phyloP scores from a whole-genome alignment of 2,329 filamentous ascomycete genomes.

The Colletotrichum tabaci region DNA sequence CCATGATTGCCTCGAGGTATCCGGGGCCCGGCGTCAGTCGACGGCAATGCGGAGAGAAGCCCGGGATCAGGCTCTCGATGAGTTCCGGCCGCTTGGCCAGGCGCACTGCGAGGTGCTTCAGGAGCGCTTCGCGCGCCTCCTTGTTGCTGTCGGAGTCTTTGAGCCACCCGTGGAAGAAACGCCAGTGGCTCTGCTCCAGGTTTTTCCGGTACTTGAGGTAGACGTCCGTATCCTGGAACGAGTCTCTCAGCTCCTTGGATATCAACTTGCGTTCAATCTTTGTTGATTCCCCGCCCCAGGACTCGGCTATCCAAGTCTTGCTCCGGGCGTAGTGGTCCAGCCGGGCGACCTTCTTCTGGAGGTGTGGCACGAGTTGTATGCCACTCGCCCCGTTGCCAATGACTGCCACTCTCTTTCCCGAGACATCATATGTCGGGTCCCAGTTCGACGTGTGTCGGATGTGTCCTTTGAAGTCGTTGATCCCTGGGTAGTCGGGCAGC shows the following conservation, averaged over 20 bases:
- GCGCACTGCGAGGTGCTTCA: too few species aligned
- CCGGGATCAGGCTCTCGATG: too few species aligned
- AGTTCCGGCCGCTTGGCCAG: too few species aligned
- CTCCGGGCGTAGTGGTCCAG: slow-evolving; percentile 77
- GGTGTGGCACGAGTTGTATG: slow-evolving; percentile 68
- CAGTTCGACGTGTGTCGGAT: slow-evolving; percentile 75
- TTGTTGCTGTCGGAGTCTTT: slow-evolving; percentile 49
- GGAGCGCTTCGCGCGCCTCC: slow-evolving; percentile 70
- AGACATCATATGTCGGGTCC: slow-evolving; percentile 65
- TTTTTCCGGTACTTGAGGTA: slow-evolving; percentile 74
- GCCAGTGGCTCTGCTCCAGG: slow-evolving; percentile 75
- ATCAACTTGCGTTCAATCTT: slow-evolving; percentile 67
- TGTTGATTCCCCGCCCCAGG: slow-evolving; percentile 65
- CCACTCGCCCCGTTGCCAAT: slow-evolving; percentile 75
- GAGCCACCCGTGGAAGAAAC: slow-evolving; percentile 68
- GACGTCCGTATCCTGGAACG: slow-evolving; percentile 70
- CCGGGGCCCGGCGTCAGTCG: too few species aligned
- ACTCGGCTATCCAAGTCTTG: slow-evolving; percentile 77
- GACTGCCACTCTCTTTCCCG: slow-evolving; percentile 67
- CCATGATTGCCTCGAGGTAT: too few species aligned
- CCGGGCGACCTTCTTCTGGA: slow-evolving; percentile 63
- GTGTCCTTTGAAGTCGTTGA: slow-evolving; percentile 67
- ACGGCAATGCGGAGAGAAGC: too few species aligned
- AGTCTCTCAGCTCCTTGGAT: slow-evolving; percentile 65
- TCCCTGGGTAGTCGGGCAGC: slow-evolving; percentile 70